phyloP scores from a whole-genome alignment of 1,284 basidiomycete species.

The Trichosporon sp. region DNA sequence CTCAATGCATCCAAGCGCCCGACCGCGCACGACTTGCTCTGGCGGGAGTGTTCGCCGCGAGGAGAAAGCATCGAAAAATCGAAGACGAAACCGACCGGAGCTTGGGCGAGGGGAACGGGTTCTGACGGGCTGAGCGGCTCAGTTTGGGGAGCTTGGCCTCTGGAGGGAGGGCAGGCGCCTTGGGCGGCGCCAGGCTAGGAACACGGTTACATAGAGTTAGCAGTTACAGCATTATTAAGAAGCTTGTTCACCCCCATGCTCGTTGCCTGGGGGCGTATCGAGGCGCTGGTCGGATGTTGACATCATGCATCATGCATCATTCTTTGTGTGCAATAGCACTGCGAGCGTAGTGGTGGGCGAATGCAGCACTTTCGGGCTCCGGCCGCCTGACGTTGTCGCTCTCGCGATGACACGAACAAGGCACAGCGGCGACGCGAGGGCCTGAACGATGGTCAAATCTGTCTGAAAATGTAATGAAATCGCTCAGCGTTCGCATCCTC shows the following conservation, averaged over 20 bases:
- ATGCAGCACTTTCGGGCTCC: not conserved
- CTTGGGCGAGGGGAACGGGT: too few relatives aligned
- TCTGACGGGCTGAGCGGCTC: too few relatives aligned
- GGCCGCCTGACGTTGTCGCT: not conserved
- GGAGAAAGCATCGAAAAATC: not conserved
- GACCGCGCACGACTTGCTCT: not conserved
- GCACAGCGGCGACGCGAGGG: not conserved
- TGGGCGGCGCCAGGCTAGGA: not conserved
- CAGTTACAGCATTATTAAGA: conserved; percentile 12
- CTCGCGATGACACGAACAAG: not conserved
- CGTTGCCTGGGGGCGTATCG: not conserved
- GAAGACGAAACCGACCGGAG: not conserved
- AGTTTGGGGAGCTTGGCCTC: too few relatives aligned
- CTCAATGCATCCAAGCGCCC: not conserved
- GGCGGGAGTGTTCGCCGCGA: not conserved
- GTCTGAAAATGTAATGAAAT: too few relatives aligned
- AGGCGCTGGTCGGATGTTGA: not conserved
- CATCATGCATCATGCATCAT: conserved; percentile 6
- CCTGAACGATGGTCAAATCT: not conserved
- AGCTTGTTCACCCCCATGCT: not conserved
- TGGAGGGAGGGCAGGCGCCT: too few relatives aligned
- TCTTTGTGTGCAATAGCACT: not conserved
- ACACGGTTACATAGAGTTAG: conserved; percentile 13
- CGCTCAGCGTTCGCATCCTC: too few relatives aligned
- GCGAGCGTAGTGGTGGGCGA: not conserved